Evolutionary conservation across 2,329 filamentous ascomycete species (phyloP), one percentile per base, ranked within the genome.

Genomic region (Hypoxylon sp.): DNA sequence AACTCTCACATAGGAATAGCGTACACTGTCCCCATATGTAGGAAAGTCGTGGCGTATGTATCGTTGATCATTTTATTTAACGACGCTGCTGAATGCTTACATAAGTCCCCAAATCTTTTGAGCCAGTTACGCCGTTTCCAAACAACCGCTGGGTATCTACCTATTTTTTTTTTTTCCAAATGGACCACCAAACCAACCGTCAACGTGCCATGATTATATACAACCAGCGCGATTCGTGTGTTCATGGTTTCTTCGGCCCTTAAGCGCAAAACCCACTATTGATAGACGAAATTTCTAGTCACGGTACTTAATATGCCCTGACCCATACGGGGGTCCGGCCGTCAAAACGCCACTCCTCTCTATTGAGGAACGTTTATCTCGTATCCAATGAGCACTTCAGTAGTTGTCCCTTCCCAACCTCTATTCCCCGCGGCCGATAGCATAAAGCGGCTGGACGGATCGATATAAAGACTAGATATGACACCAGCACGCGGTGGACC

Each of bases 351-450:
- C 9, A 22, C 11, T n/a, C 33, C 22, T 44, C 44, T 17, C 33
- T n/a, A 54, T 3, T 26, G 37, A 10, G 68, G 68, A 2, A 70
- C 68, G 9, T 83, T 83, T 73, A 99, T 97, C 82, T 99, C 96
- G 80, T 99, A 99, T 14, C 96, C 96, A 60, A 99, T 88, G 67
- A 99, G 80, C 0, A 96, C 94, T 82, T 99, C 96, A 0, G 96
- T 98, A 37, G 87, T 91, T 19, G 87, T 90, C 1, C 96, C 96
- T 79, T 98, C 96, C 96, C 96, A 99, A 0, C 96, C 96, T 69
- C 96, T 84, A 69, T 96, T 98, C 0, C 96, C 96, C 3, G 93
- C 94, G 0, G 94, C 93, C 1, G 93, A 95, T 35, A 99, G 87
- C 91, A 99, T 95, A 77, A 94, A 98, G 17, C 90, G 87, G 78